Conservation (phyloP, 345 rosid genomes). For the Hevea brasiliensis region DNA sequence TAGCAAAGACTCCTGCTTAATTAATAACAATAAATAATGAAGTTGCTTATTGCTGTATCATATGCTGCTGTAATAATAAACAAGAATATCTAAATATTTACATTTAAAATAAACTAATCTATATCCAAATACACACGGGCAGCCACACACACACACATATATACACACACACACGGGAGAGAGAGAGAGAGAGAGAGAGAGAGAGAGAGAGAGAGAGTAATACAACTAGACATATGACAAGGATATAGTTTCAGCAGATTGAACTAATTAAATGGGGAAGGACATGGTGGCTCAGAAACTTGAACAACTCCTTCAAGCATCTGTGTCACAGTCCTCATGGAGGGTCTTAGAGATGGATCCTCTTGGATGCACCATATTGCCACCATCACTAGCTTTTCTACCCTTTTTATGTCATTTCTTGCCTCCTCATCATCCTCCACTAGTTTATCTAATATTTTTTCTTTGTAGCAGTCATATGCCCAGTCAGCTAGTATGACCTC, state of each 20-base stretch:
- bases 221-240: no score
- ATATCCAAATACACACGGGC: no score
- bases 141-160: no score
- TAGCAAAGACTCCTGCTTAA: no score
- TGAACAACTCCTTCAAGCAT: slow-evolving; percentile 29
- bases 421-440: slow-evolving; percentile 22
- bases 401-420: slow-evolving; percentile 9
- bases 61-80: no score
- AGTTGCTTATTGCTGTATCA: no score
- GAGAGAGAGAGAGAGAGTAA: no score
- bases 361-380: slow-evolving; percentile 34
- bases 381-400: slow-evolving; percentile 29
- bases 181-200: no score
- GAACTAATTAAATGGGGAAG: slow-evolving; percentile 17
- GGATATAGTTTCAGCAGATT: neutral
- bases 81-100: no score
- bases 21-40: no score
- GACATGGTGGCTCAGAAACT: slow-evolving; percentile 23
- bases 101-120: no score
- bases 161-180: no score
- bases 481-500: slow-evolving; percentile 16
- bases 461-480: slow-evolving; percentile 23
- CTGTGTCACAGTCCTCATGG: slow-evolving; percentile 18
- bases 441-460: neutral
- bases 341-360: slow-evolving; percentile 24